Conservation (phyloP, 2,329 filamentous ascomycete species). For the Penicillium sclerotigenum region DNA sequence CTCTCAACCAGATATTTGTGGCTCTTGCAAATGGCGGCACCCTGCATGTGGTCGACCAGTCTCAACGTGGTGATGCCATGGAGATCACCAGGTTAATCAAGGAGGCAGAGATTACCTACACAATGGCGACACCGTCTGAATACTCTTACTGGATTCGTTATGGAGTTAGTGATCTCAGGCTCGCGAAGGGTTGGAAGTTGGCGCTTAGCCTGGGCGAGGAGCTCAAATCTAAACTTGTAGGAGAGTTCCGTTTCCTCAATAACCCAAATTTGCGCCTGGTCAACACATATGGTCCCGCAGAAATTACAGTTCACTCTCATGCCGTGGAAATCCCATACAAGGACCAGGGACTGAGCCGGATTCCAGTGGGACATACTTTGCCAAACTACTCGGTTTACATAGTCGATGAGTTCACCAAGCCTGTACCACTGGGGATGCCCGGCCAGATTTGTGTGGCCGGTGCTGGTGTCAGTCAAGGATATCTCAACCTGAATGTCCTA, state of each 20-base stretch:
- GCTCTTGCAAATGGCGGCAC: constrained; percentile 16
- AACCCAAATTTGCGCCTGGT: not conserved
- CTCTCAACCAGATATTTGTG: constrained; percentile 17
- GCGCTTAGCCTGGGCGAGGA: not conserved
- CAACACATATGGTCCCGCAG: not conserved
- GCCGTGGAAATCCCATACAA: not conserved
- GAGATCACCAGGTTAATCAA: not conserved
- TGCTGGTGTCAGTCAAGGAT: not conserved
- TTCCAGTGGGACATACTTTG: not conserved
- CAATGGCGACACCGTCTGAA: not conserved
- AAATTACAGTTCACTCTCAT: not conserved
- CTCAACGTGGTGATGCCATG: not conserved
- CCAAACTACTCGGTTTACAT: not conserved
- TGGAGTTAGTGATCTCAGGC: not conserved
- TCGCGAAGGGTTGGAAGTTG: not conserved
- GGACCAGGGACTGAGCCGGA: not conserved
- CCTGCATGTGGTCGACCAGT: constrained; percentile 7
- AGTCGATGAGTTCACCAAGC: not conserved
- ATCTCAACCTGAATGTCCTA: not conserved
- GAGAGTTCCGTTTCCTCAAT: not conserved
- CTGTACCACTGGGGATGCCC: not conserved
- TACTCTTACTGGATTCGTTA: not conserved
- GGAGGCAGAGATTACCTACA: not conserved
- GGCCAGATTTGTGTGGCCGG: not conserved
- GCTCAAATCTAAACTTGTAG: not conserved